Conservation (phyloP, 2,329 filamentous ascomycete species). For the Volutella citrinella region DNA sequence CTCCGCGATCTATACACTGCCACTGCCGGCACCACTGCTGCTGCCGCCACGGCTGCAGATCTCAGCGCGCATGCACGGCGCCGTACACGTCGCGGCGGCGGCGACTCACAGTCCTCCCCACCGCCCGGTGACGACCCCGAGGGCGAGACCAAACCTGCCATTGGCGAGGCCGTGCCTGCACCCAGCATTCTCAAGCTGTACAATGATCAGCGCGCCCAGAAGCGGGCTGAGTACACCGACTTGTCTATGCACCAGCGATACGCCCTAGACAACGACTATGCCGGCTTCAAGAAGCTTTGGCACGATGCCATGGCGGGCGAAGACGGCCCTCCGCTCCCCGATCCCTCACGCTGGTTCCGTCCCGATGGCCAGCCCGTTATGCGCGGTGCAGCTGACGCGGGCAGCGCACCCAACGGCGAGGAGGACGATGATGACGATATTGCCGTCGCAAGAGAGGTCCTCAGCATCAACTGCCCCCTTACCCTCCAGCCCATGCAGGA, state of each 20-base stretch:
- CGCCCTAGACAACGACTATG: slow-evolving; percentile 56
- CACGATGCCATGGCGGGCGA: slow-evolving; percentile 50
- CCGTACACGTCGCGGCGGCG: slow-evolving; percentile 12
- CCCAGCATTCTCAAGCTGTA: slow-evolving; percentile 32
- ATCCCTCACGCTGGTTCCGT: slow-evolving; percentile 54
- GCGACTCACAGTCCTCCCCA: slow-evolving; percentile 5
- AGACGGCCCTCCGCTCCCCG: slow-evolving; percentile 49
- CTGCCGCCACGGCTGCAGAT: slow-evolving; percentile 15
- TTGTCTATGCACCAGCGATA: slow-evolving; percentile 47
- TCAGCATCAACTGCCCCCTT: slow-evolving; percentile 68
- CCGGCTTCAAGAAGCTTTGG: slow-evolving; percentile 56
- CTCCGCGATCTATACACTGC: slow-evolving; percentile 35
- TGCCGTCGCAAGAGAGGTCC: slow-evolving; percentile 59
- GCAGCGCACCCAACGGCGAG: slow-evolving; percentile 28
- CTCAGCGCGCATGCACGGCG: slow-evolving; percentile 10
- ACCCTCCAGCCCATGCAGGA: slow-evolving; percentile 62
- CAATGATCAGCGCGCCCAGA: slow-evolving; percentile 32
- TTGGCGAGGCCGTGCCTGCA: slow-evolving; percentile 17
- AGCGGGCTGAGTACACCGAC: slow-evolving; percentile 40
- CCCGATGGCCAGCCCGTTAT: slow-evolving; percentile 42
- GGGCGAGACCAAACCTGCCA: too few species aligned
- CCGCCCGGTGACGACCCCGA: slow-evolving; percentile 21
- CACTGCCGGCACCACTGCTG: slow-evolving; percentile 21
- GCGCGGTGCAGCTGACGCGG: slow-evolving; percentile 17
- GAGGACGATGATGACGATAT: slow-evolving; percentile 66